Conservation (phyloP, 208 protist species). For the Polymyxa betae region DNA sequence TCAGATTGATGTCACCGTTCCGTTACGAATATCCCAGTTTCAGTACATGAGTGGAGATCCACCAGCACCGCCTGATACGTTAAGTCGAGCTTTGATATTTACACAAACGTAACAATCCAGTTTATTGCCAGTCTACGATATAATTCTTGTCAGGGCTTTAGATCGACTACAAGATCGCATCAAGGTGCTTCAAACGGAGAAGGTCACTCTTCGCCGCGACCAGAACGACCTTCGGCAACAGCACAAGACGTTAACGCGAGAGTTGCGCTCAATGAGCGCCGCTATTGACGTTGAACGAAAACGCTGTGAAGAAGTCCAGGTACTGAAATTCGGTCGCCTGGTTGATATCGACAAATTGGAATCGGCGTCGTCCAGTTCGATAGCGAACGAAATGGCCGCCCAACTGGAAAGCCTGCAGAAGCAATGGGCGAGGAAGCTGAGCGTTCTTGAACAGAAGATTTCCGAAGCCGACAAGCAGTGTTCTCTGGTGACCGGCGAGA, state of each 20-base stretch:
- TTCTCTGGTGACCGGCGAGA: background rate
- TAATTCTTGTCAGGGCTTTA: background rate
- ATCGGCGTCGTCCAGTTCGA: constrained; percentile 5
- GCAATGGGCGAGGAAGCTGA: background rate
- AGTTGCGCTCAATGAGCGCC: constrained; percentile 17
- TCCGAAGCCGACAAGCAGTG: constrained; percentile 14
- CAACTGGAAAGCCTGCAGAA: constrained; percentile 26
- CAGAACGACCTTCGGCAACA: constrained; percentile 41
- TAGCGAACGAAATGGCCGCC: background rate
- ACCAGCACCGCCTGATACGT: constrained; percentile 59
- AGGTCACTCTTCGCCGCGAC: constrained; percentile 37
- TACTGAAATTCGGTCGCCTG: constrained; percentile 60
- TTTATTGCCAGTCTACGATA: background rate
- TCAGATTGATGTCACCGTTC: constrained; percentile 85
- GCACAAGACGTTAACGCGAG: constrained; percentile 7
- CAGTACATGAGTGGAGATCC: constrained; percentile 42
- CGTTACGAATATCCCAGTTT: constrained; percentile 62
- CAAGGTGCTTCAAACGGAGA: constrained; percentile 58
- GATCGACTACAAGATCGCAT: constrained; percentile 49
- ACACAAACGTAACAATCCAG: constrained; percentile 19
- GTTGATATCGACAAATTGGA: constrained; percentile 59
- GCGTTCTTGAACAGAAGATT: constrained; percentile 22
- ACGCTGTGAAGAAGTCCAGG: constrained; percentile 60
- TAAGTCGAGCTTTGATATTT: constrained; percentile 62
- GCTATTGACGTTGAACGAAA: constrained; percentile 55